These are phyloP conservation scores for Coprinellus aureogranulatus DNA, from an alignment of 768 basidiomycete genomes.

Conservation along the genomic window DNA sequence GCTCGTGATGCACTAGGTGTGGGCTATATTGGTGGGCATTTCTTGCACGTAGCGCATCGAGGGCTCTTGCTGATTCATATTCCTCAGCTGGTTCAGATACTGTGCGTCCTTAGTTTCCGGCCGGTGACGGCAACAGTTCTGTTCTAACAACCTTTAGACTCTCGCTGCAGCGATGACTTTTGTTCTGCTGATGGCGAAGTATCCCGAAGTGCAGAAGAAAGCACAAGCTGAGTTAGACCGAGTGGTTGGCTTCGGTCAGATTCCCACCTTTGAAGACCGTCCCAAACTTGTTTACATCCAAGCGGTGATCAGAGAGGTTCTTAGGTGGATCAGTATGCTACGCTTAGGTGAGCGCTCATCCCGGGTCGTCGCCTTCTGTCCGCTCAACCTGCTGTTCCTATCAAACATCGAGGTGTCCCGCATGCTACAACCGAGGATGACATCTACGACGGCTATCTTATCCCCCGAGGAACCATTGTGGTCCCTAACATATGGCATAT, in stretches of 20 bases:
- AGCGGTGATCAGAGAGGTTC: slow-evolving; percentile 12
- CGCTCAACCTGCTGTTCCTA: background rate
- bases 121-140: too few relatives aligned
- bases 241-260: slow-evolving; percentile 12
- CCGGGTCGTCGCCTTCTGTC: too few relatives aligned
- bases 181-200: slow-evolving; percentile 11
- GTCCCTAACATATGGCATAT: slow-evolving; percentile 5
- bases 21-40: slow-evolving; percentile 3
- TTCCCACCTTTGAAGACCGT: slow-evolving; percentile 14
- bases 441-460: slow-evolving; percentile 15
- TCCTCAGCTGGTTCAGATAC: slow-evolving; percentile 8
- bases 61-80: background rate
- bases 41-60: background rate
- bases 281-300: slow-evolving; percentile 12
- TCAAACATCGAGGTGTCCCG: slow-evolving; percentile 8
- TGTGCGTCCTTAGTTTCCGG: background rate
- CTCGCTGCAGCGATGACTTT: background rate
- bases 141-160: slow-evolving; percentile 1
- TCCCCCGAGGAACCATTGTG: slow-evolving; percentile 11
- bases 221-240: slow-evolving; percentile 15
- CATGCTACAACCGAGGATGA: slow-evolving; percentile 17
- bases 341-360: too few relatives aligned
- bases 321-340: too few relatives aligned
- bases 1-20: background rate
- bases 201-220: slow-evolving; percentile 15